Evolutionary conservation across 768 basidiomycete species (phyloP), one percentile per base, ranked within the genome.

Genomic region (Lactarius quietus): DNA sequence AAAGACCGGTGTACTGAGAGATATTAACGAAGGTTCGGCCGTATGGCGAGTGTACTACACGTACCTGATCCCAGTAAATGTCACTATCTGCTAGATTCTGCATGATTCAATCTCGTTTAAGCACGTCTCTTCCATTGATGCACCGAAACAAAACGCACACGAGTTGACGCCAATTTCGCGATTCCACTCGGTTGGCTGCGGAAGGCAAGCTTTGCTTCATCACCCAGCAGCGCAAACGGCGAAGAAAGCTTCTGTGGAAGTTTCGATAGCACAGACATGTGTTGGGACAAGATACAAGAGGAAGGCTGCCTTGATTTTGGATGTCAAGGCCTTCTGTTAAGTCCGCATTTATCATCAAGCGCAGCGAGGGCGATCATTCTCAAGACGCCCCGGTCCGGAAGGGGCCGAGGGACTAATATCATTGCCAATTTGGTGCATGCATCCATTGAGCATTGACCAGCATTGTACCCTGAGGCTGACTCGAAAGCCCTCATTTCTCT

Each of bases 121-220:
- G 45, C 54, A 48, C 52, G 28, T 61, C 45, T 41, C 64, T 64
- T 20, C 28, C 29, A 0, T 36, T 9, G 52, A 39, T 9, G 51
- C 36, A 43, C 23, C n/a, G 20, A 58, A 51, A 55, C 15, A 6
- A n/a, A 53, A 78, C 92, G 69, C 76, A 94, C 93, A 70, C 93
- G 84, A 36, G 82, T 83, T 17, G 86, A 81, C 56, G 86, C 83
- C 51, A 97, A 75, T 73, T 92, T 90, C 57, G 86, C 81, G 58
- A 97, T 87, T 20, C 94, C 94, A 51, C 82, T 82, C 0, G 91
- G 85, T 65, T 90, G 90, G 69, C 87, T 91, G 45, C 92, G 86
- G 75, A 97, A 97, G 14, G 88, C 86, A 20, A 97, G 85, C 76
- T 95, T 95, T 55, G 92, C 87, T 73, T 94, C 91, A 73, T 96